Percentiles rank a stretch among this genome's conserved stretches.
These are phyloP conservation scores for Biscogniauxia sp. DNA, from an alignment of 2,329 filamentous ascomycete genomes.

Conservation along the genomic window DNA sequence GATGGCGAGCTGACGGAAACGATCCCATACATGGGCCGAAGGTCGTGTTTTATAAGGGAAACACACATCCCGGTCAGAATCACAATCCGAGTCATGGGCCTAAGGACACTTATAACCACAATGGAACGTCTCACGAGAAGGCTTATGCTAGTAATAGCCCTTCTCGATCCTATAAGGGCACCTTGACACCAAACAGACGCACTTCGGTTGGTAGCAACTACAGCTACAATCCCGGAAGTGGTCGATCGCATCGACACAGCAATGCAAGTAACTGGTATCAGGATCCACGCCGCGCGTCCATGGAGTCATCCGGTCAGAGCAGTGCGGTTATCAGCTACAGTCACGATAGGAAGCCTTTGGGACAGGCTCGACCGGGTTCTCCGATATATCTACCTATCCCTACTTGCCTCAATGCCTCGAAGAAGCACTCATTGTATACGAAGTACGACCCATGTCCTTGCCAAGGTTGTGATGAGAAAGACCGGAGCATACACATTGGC, in stretches of 20 bases:
- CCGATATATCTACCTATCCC: neutral
- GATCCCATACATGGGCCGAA: neutral
- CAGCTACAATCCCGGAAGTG: neutral
- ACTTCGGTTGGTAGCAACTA: neutral
- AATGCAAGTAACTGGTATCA: neutral
- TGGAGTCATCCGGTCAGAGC: neutral
- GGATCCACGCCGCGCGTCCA: too few relatives aligned
- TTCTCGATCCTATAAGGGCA: neutral
- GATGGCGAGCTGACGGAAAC: slow-evolving; percentile 3
- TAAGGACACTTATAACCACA: neutral
- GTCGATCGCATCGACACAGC: neutral
- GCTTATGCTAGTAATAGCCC: neutral
- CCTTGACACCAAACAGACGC: neutral
- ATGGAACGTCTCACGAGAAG: neutral
- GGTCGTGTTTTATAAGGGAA: neutral
- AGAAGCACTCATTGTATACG: rapidly evolving
- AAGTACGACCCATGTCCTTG: slow-evolving; percentile 22
- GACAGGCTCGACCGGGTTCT: neutral
- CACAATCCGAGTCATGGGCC: neutral
- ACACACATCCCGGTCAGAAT: neutral
- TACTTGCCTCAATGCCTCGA: slow-evolving; percentile 14
- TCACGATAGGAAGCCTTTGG: neutral
- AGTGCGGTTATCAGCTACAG: neutral
- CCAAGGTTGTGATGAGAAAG: slow-evolving; percentile 1
- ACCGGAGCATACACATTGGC: slow-evolving; percentile 17